Base-by-base conservation (phyloP, 192 early-diverging fungal genomes). In the Coemansia sp. region DNA sequence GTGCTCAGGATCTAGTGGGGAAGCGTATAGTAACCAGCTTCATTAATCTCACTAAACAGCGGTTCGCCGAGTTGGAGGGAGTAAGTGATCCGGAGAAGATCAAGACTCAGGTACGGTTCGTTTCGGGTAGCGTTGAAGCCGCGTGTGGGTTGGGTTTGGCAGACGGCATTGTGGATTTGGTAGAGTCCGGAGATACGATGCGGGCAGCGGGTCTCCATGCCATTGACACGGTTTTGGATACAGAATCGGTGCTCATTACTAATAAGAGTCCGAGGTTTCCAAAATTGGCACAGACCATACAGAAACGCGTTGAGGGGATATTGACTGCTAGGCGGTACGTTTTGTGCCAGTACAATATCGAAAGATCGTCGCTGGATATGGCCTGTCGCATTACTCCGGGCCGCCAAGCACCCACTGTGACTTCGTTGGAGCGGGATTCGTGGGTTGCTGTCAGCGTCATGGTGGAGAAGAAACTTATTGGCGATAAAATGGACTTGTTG, bases 101-200 rank as follows among this genome's bases (percentile, higher is more conserved):
- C 39, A 82, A 74, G 32, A 99, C 97, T 0, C 79, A 86, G 45
- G 87, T 99, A 65, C 83, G 90, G 65, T 97, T 94, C 86, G 90
- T 98, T 4, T 89, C 85, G 67, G 97, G 97, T 31, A 93, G 91
- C 36, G 97, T 99, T 9, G 96, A 99, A 72, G 95, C 95, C 14
- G 94, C 96, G 1, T 99, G 97, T 67, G 94, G 93, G 1, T 76
- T 99, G 46, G 97, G 97, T 17, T 86, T 99, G 19, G 96, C 97
- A 20, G 97, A 99, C 76, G 97, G 89, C 5, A 98, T 99, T 62
- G 92, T 89, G 19, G 86, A 86, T 76, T 64, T 87, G 32, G 87
- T 91, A 46, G 96, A 98, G 84, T 94, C 94, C 20, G 97, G 97
- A 63, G 96, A 99, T 61, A 99, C 97, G n/a, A 99, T 99, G 97